A percentile compares a stretch with the other conserved stretches of the same genome.
Evolutionary conservation across 1,139 yeast species (phyloP).

Genomic region (Lodderomyces jiufengensis): DNA sequence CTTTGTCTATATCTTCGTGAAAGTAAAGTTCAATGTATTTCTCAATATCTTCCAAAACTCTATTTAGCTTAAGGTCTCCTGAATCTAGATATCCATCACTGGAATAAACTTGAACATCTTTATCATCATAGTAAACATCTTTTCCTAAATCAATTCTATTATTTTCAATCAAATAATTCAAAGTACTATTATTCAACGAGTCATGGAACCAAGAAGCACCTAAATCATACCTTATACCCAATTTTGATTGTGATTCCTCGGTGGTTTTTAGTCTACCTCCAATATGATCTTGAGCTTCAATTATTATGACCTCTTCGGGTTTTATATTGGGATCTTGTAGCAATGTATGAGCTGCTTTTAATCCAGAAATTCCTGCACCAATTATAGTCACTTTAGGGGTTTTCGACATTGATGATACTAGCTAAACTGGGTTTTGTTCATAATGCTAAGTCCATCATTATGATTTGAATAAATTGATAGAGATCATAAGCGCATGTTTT

Average conservation of each 20-base stretch:
- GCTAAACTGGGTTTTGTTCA: no score
- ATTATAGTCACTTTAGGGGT: slow-evolving; percentile 31
- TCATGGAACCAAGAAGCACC: slow-evolving; percentile 95
- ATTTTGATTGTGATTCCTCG: slow-evolving; percentile 25
- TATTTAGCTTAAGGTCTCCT: slow-evolving; percentile 24
- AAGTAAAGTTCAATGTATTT: slow-evolving; percentile 46
- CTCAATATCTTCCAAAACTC: slow-evolving; percentile 55
- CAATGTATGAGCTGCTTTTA: slow-evolving; percentile 69
- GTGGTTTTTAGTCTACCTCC: slow-evolving; percentile 48
- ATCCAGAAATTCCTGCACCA: slow-evolving; percentile 85
- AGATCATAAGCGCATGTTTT: background rate
- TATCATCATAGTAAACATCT: slow-evolving; percentile 53
- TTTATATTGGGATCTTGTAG: slow-evolving; percentile 30
- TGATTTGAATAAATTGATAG: background rate
- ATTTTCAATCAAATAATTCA: slow-evolving; percentile 27
- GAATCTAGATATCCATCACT: slow-evolving; percentile 34
- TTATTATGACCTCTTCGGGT: slow-evolving; percentile 31
- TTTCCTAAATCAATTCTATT: slow-evolving; percentile 22
- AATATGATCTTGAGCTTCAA: slow-evolving; percentile 49
- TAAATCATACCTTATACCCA: slow-evolving; percentile 53
- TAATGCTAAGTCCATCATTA: background rate
- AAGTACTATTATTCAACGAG: slow-evolving; percentile 55
- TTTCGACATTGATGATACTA: slow-evolving; percentile 2
- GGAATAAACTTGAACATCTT: slow-evolving; percentile 38
- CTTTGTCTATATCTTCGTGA: slow-evolving; percentile 32